Conservation (phyloP, 2,329 filamentous ascomycete species). For the Mariannaea elegans region DNA sequence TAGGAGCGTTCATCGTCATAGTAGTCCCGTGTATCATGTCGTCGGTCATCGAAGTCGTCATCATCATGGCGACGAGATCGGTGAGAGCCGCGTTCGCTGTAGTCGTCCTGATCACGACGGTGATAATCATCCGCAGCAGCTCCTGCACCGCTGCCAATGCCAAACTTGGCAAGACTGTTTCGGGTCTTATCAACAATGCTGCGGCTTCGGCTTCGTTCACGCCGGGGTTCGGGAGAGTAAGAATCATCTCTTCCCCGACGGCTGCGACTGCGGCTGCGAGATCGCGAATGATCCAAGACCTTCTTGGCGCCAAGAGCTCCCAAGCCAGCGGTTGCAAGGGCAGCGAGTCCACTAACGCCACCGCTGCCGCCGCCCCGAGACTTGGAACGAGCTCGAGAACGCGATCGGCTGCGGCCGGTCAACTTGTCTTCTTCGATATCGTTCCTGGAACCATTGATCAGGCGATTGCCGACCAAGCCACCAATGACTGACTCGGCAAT, state of each 20-base stretch:
- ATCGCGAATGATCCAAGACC: constrained; percentile 62
- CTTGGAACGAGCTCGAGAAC: constrained; percentile 70
- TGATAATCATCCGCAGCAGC: constrained; percentile 49
- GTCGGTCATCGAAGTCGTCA: constrained; percentile 56
- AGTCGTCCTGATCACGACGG: constrained; percentile 55
- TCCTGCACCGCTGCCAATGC: constrained; percentile 61
- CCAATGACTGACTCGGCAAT: constrained; percentile 88
- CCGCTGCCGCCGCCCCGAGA: constrained; percentile 53
- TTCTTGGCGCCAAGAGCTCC: constrained; percentile 71
- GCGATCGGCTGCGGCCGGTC: constrained; percentile 73
- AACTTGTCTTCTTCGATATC: constrained; percentile 69
- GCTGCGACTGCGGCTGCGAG: constrained; percentile 61
- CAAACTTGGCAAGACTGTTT: constrained; percentile 68
- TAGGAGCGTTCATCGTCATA: constrained; percentile 58
- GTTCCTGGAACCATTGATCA: constrained; percentile 81
- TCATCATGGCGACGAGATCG: constrained; percentile 53
- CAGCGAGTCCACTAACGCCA: constrained; percentile 62
- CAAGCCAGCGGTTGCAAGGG: constrained; percentile 69
- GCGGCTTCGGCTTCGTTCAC: constrained; percentile 64
- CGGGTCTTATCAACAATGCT: constrained; percentile 72
- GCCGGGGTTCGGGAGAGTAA: constrained; percentile 55
- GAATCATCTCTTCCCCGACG: constrained; percentile 61
- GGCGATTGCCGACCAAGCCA: constrained; percentile 84
- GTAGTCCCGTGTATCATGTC: constrained; percentile 51
- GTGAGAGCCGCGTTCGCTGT: constrained; percentile 52